Conservation (phyloP, 352 stramenopile species). For the Pythium graminicola region DNA sequence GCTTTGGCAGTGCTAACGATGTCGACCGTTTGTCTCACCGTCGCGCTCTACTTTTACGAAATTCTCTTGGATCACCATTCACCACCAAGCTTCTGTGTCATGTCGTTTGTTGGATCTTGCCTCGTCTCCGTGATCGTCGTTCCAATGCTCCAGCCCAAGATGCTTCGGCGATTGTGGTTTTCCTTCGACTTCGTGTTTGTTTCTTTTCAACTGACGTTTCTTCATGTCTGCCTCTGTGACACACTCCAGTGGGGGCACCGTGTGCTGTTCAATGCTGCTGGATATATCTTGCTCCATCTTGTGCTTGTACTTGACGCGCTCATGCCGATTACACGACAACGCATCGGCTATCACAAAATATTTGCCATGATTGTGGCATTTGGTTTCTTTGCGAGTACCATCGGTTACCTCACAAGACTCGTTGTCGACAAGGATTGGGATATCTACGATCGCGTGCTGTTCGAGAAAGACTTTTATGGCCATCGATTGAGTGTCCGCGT, state of each 20-base stretch:
- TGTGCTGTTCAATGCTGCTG: slow-evolving; percentile 3
- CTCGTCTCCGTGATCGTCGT: background rate
- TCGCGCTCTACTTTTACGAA: background rate
- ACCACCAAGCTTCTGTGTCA: background rate
- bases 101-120: background rate
- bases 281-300: slow-evolving; percentile 24
- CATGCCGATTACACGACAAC: slow-evolving; percentile 4
- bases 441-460: slow-evolving; percentile 11
- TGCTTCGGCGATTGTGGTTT: slow-evolving; percentile 17
- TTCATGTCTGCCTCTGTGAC: slow-evolving; percentile 21
- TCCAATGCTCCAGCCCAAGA: slow-evolving; percentile 14
- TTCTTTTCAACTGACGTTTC: slow-evolving; percentile 23
- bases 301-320: slow-evolving; percentile 23
- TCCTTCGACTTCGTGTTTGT: slow-evolving; percentile 34
- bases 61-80: background rate
- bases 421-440: slow-evolving; percentile 3
- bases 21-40: background rate
- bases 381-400: background rate
- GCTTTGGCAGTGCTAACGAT: background rate
- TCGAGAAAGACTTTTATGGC: background rate
- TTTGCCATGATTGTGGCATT: slow-evolving; percentile 9
- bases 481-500: slow-evolving; percentile 1
- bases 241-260: slow-evolving; percentile 24
- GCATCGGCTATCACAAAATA: slow-evolving; percentile 7
- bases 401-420: slow-evolving; percentile 8